Conservation (phyloP, 805 yeast species). For the Metschnikowia reukaufii region DNA sequence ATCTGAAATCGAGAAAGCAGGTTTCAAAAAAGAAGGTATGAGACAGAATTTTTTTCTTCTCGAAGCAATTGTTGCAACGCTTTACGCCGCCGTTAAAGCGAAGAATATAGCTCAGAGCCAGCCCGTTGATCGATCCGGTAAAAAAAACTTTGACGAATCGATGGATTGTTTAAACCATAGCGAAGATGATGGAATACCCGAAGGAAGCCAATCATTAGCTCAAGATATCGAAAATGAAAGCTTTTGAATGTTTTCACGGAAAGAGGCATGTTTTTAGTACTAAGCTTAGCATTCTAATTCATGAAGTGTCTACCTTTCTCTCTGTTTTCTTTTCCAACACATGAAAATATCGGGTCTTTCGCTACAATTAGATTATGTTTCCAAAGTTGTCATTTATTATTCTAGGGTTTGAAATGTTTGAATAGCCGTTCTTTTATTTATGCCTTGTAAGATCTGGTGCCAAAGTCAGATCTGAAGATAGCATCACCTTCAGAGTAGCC, state of each 20-base stretch:
- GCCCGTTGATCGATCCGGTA: background rate
- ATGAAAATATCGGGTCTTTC: too few relatives aligned
- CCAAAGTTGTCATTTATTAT: slow-evolving; percentile 7
- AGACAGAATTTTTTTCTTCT: slow-evolving; percentile 14
- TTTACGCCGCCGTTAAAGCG: slow-evolving; percentile 11
- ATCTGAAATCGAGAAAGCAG: background rate
- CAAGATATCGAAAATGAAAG: too few relatives aligned
- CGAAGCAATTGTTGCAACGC: slow-evolving; percentile 12
- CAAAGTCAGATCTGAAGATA: slow-evolving; percentile 80
- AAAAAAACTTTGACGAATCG: background rate
- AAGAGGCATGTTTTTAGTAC: too few relatives aligned
- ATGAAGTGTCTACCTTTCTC: too few relatives aligned
- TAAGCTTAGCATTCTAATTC: too few relatives aligned
- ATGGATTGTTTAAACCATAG: background rate
- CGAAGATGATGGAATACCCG: background rate
- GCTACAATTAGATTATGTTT: background rate
- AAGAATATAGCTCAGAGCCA: background rate
- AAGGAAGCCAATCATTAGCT: too few relatives aligned
- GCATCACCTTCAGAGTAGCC: slow-evolving; percentile 99
- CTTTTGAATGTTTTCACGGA: too few relatives aligned
- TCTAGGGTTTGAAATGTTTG: slow-evolving; percentile 5
- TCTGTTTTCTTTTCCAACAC: too few relatives aligned
- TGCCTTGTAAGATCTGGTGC: slow-evolving; percentile 72
- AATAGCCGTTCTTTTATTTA: slow-evolving; percentile 27
- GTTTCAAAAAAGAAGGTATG: slow-evolving; percentile 11